Evolutionary conservation across 2,329 filamentous ascomycete genomes (phyloP).

Genomic region (Cephalotrichum gorgonifer): DNA sequence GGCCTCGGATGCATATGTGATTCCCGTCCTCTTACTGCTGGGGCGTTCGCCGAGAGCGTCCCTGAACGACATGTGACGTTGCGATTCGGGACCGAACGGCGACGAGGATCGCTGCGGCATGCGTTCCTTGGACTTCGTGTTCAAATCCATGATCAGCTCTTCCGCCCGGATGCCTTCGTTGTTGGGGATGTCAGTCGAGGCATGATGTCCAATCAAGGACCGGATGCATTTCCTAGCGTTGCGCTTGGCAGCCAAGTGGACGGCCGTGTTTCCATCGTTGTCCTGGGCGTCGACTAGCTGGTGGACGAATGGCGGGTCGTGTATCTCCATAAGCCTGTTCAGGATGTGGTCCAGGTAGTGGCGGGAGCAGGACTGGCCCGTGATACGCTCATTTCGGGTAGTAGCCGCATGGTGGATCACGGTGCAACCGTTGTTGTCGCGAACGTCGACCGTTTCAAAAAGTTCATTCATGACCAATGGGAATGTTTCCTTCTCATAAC

Average conservation of each 20-base stretch:
- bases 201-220: slow-evolving; percentile 66
- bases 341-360: slow-evolving; percentile 92
- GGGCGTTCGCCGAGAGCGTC: slow-evolving; percentile 22
- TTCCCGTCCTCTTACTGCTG: slow-evolving; percentile 24
- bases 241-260: slow-evolving; percentile 64
- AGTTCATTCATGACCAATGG: slow-evolving; percentile 75
- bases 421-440: slow-evolving; percentile 73
- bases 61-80: slow-evolving; percentile 41
- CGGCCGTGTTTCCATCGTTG: slow-evolving; percentile 77
- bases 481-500: slow-evolving; percentile 88
- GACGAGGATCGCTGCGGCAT: slow-evolving; percentile 67
- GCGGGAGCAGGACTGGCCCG: slow-evolving; percentile 77
- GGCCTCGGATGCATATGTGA: slow-evolving; percentile 48
- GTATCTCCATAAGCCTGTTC: slow-evolving; percentile 72
- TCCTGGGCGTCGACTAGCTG: slow-evolving; percentile 74
- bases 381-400: slow-evolving; percentile 69
- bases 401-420: slow-evolving; percentile 92
- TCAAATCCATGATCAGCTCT: slow-evolving; percentile 67
- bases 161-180: slow-evolving; percentile 73
- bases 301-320: slow-evolving; percentile 67
- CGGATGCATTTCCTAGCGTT: slow-evolving; percentile 86
- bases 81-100: slow-evolving; percentile 54
- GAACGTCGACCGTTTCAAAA: slow-evolving; percentile 66
- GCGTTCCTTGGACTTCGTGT: slow-evolving; percentile 57
- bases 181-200: slow-evolving; percentile 74